Evolutionary conservation across 2,329 filamentous ascomycete genomes (phyloP).

Genomic region (Aspergillus persii): DNA sequence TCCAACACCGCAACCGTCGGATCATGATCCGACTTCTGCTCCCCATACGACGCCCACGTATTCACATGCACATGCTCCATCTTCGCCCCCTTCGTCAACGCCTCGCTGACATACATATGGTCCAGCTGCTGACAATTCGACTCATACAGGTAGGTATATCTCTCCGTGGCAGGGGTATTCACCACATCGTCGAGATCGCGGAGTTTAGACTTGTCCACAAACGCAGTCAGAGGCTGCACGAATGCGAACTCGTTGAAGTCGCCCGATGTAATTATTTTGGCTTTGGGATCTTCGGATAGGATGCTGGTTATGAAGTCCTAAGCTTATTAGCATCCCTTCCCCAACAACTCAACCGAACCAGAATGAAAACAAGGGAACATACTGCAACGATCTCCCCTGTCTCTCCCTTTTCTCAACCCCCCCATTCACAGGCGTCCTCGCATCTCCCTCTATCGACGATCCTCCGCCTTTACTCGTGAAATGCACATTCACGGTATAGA

Average conservation of each 20-base stretch:
- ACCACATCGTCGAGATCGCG: slow-evolving; percentile 62
- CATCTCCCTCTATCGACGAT: slow-evolving; percentile 63
- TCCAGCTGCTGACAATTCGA: slow-evolving; percentile 69
- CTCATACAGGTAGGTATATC: slow-evolving; percentile 70
- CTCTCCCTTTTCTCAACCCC: slow-evolving; percentile 56
- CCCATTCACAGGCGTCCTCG: slow-evolving; percentile 64
- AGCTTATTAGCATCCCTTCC: background rate
- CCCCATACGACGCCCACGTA: slow-evolving; percentile 60
- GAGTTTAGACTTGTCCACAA: slow-evolving; percentile 55
- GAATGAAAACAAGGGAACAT: slow-evolving; percentile 27
- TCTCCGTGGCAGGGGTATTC: slow-evolving; percentile 53
- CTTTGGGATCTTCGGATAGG: slow-evolving; percentile 54
- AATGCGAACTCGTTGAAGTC: slow-evolving; percentile 73
- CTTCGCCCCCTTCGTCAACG: slow-evolving; percentile 43
- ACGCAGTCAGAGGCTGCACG: slow-evolving; percentile 58
- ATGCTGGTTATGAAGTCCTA: slow-evolving; percentile 58
- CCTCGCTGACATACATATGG: slow-evolving; percentile 65
- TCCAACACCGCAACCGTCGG: slow-evolving; percentile 64
- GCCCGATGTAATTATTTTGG: slow-evolving; percentile 60
- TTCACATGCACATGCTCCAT: slow-evolving; percentile 68
- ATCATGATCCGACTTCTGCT: slow-evolving; percentile 66
- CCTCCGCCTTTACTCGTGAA: slow-evolving; percentile 66
- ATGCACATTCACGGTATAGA: slow-evolving; percentile 73
- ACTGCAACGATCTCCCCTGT: slow-evolving; percentile 61
- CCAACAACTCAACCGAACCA: background rate